phyloP scores from a whole-genome alignment of 2,329 filamentous ascomycete species.

The Pezicula radicicola region DNA sequence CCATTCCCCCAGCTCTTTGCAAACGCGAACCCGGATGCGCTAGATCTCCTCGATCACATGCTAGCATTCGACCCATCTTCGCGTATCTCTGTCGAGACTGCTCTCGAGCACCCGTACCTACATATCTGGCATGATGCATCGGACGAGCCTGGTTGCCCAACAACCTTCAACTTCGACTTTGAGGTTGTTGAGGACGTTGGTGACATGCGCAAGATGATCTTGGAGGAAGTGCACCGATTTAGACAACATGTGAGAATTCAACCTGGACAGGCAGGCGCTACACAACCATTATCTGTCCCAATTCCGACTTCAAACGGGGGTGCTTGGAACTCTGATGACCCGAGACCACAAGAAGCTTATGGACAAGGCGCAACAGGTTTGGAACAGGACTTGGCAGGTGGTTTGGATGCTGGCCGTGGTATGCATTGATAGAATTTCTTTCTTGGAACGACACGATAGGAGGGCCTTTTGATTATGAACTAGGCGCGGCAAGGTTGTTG shows the following conservation, averaged over 20 bases:
- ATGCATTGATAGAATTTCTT: conserved; percentile 20
- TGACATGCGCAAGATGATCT: conserved; percentile 96
- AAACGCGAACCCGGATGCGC: conserved; percentile 90
- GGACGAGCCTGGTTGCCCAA: conserved; percentile 91
- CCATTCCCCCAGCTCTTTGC: conserved; percentile 86
- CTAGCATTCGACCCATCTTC: conserved; percentile 93
- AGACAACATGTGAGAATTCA: conserved; percentile 46
- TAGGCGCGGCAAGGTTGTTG: too few relatives aligned
- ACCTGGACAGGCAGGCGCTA: conserved; percentile 24
- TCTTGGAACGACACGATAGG: background rate
- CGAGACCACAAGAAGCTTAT: conserved; percentile 31
- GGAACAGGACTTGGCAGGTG: conserved; percentile 32
- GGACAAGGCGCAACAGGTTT: conserved; percentile 26
- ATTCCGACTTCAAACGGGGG: conserved; percentile 27
- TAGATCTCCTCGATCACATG: conserved; percentile 96
- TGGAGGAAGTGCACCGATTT: conserved; percentile 91
- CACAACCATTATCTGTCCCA: conserved; percentile 25
- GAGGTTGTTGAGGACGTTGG: conserved; percentile 94
- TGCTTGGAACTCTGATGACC: conserved; percentile 29
- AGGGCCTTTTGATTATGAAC: background rate
- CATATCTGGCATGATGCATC: conserved; percentile 98
- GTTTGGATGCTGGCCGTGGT: conserved; percentile 24
- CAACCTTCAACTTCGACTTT: conserved; percentile 97
- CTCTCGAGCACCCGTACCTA: conserved; percentile 93
- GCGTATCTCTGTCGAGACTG: conserved; percentile 91